These are phyloP conservation scores for Xylariaceae sp. DNA, from an alignment of 2,329 filamentous ascomycete genomes.

Conservation along the genomic window DNA sequence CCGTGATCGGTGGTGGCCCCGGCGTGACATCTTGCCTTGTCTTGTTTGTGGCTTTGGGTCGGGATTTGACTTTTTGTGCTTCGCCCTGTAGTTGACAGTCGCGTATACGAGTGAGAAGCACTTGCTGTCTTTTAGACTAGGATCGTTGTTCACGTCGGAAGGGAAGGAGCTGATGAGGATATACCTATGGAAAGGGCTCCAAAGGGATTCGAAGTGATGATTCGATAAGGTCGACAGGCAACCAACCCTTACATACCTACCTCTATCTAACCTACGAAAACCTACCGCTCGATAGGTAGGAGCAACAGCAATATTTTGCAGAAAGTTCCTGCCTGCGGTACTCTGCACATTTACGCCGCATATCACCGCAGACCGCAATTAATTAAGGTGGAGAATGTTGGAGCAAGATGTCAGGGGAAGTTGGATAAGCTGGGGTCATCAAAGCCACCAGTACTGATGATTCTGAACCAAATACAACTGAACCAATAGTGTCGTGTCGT, in stretches of 20 bases:
- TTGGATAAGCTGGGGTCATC: conserved; percentile 4
- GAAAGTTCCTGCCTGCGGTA: not conserved
- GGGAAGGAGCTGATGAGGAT: no score
- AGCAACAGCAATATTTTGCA: not conserved
- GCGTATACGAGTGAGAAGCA: no score
- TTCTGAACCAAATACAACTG: not conserved
- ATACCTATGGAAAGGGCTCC: no score
- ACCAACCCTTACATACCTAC: no score
- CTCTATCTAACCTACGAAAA: no score
- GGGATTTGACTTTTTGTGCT: no score
- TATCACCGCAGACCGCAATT: not conserved
- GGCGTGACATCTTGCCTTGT: conserved; percentile 9
- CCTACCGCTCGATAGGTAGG: not conserved
- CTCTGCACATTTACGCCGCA: not conserved
- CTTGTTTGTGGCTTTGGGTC: not conserved
- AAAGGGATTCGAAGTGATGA: no score
- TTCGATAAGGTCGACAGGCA: no score
- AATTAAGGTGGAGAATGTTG: not conserved
- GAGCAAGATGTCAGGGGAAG: not conserved
- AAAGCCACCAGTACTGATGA: conserved; percentile 1
- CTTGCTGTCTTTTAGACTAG: no score
- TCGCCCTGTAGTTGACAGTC: no score
- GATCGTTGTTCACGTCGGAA: no score
- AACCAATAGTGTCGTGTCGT: conserved; percentile 4
- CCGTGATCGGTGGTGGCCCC: conserved; percentile 22